Evolutionary conservation across 371 early-diverging fungal species (phyloP).

Genomic region (Actinomortierella wolfii): DNA sequence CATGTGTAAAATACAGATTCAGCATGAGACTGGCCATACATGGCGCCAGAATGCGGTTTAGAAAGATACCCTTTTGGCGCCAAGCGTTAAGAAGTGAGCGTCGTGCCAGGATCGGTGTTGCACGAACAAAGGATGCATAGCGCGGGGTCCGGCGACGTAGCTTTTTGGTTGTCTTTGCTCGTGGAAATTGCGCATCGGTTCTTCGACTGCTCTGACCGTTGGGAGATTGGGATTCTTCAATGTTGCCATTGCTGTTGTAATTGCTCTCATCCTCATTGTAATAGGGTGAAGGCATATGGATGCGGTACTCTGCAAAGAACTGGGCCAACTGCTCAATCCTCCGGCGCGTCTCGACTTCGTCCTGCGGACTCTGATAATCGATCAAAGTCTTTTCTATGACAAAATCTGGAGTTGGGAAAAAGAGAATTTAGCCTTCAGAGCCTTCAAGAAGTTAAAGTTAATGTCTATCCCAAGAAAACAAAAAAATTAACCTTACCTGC

Average conservation of each 20-base stretch:
- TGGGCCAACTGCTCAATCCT: too few species aligned
- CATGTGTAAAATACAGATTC: not conserved
- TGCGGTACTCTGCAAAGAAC: constrained; percentile 35
- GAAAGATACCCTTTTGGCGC: constrained; percentile 12
- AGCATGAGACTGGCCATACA: not conserved
- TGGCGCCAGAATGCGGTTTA: constrained; percentile 12
- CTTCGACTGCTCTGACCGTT: too few species aligned
- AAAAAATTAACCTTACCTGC: constrained; percentile 12
- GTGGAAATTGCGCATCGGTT: constrained; percentile 23
- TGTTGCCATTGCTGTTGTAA: too few species aligned
- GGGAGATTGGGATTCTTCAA: too few species aligned
- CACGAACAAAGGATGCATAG: not conserved
- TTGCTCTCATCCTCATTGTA: constrained; percentile 24
- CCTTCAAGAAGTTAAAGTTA: too few species aligned
- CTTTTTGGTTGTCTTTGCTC: constrained; percentile 8
- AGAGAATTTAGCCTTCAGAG: too few species aligned
- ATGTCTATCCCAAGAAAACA: too few species aligned
- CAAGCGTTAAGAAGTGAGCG: constrained; percentile 8
- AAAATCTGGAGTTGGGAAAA: constrained; percentile 24
- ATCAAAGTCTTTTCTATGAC: too few species aligned
- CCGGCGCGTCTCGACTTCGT: too few species aligned
- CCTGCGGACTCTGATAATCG: too few species aligned
- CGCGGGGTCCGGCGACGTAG: constrained; percentile 21
- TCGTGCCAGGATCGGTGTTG: constrained; percentile 3
- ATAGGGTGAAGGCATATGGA: constrained; percentile 24